phyloP scores from a whole-genome alignment of 176 grass and related monocot genomes.

The Canna indica region DNA sequence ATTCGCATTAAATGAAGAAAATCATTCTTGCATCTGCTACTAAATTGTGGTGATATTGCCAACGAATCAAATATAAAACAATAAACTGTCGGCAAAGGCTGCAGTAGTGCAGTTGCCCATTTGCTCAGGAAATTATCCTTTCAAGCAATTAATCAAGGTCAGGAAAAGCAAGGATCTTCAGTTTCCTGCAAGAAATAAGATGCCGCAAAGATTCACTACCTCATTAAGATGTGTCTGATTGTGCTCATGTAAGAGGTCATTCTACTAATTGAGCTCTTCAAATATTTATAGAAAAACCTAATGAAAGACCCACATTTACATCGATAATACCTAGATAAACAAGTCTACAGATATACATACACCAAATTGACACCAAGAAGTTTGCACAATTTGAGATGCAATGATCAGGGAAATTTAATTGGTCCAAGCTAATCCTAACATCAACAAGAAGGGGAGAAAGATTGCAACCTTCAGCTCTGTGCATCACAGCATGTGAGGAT shows the following conservation, averaged over 20 bases:
- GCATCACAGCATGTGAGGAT: neutral
- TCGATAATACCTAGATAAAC: neutral
- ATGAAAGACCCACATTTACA: neutral
- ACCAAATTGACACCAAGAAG: neutral
- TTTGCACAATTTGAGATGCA: neutral
- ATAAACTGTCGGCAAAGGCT: no score
- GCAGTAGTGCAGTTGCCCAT: no score
- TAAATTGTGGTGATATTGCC: no score
- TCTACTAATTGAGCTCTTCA: neutral
- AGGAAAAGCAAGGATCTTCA: no score
- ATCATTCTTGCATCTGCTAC: no score
- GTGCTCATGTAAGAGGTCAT: neutral
- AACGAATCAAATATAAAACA: no score
- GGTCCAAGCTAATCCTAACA: neutral
- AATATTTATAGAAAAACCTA: neutral
- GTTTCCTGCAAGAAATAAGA: neutral
- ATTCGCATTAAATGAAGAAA: no score
- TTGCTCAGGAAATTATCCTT: no score
- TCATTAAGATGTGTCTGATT: neutral
- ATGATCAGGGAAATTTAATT: conserved; percentile 1
- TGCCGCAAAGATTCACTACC: neutral
- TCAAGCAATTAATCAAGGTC: no score
- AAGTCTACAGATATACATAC: neutral
- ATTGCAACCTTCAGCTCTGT: neutral
- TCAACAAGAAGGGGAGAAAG: neutral